These are phyloP conservation scores for Ajuga chamaepitys DNA, from an alignment of 257 asterid genomes.

Conservation along the genomic window DNA sequence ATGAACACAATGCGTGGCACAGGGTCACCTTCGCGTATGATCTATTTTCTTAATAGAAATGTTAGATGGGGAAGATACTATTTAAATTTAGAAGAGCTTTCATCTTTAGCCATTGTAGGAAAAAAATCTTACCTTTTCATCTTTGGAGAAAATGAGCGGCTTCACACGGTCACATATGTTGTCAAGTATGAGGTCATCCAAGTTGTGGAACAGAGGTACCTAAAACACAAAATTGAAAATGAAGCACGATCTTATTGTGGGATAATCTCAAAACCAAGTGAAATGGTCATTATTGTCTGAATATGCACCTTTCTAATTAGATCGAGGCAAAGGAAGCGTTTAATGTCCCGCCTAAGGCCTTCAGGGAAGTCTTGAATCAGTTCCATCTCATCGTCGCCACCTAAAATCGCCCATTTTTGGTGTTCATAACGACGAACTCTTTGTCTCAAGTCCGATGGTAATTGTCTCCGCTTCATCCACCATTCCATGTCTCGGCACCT, in stretches of 20 bases:
- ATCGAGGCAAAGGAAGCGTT: slow-evolving; percentile 87
- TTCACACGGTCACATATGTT: slow-evolving; percentile 90
- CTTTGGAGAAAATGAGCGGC: slow-evolving; percentile 80
- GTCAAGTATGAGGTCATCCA: slow-evolving; percentile 86
- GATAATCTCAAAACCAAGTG: too few species aligned
- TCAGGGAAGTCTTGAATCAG: slow-evolving; percentile 71
- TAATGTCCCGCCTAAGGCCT: slow-evolving; percentile 91
- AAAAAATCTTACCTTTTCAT: slow-evolving; percentile 56
- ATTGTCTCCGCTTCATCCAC: slow-evolving; percentile 96
- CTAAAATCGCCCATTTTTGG: slow-evolving; percentile 66
- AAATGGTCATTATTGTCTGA: background rate
- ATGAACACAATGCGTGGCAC: slow-evolving; percentile 74
- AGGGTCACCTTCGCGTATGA: slow-evolving; percentile 87
- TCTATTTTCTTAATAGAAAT: slow-evolving; percentile 31
- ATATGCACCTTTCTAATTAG: slow-evolving; percentile 56
- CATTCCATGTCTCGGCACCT: slow-evolving; percentile 91
- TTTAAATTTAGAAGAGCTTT: background rate
- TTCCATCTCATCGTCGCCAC: slow-evolving; percentile 89
- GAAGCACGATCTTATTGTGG: too few species aligned
- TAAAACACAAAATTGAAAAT: slow-evolving; percentile 10
- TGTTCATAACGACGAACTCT: slow-evolving; percentile 83
- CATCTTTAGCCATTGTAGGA: background rate
- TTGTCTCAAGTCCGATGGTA: slow-evolving; percentile 69
- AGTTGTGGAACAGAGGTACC: slow-evolving; percentile 76
- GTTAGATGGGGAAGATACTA: background rate